A percentile compares a stretch with the other conserved stretches of the same genome.
Conservation (phyloP, 2,329 filamentous ascomycete genomes). For the Graphilbum ipis-grandicollis region DNA sequence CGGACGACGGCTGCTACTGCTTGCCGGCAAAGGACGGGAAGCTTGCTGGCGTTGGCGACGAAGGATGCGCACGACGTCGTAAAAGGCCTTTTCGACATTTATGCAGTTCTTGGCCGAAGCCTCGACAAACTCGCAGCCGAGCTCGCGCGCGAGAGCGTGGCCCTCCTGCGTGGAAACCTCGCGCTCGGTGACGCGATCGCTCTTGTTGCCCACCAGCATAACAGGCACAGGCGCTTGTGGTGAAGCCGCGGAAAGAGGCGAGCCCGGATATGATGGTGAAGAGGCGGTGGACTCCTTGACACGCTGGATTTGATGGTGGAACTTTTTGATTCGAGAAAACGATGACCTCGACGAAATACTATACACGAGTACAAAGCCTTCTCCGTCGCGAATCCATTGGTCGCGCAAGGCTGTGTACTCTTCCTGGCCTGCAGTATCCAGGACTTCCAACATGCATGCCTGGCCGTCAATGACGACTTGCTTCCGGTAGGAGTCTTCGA, state of each 20-base stretch:
- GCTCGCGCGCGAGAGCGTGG: conserved; percentile 72
- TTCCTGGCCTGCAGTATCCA: conserved; percentile 95
- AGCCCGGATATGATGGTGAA: conserved; percentile 61
- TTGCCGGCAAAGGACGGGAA: conserved; percentile 9
- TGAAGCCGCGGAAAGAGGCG: conserved; percentile 43
- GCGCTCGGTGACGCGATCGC: conserved; percentile 85
- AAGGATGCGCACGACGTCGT: conserved; percentile 86
- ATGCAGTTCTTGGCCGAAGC: conserved; percentile 96
- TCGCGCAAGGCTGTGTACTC: conserved; percentile 94
- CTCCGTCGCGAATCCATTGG: conserved; percentile 96
- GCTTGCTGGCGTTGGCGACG: conserved; percentile 33
- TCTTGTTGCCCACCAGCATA: conserved; percentile 98
- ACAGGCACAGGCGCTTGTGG: conserved; percentile 64
- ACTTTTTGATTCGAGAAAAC: conserved; percentile 85
- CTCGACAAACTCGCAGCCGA: conserved; percentile 93
- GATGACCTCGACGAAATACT: conserved; percentile 95
- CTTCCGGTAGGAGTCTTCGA: conserved; percentile 77
- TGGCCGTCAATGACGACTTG: conserved; percentile 86
- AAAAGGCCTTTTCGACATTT: conserved; percentile 97
- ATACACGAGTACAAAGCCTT: conserved; percentile 95
- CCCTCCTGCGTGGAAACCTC: conserved; percentile 96
- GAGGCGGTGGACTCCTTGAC: conserved; percentile 81
- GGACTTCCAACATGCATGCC: conserved; percentile 91
- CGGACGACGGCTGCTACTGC: conserved; percentile 7
- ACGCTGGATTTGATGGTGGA: conserved; percentile 91